Percentiles rank a stretch among this genome's conserved stretches.
Conservation (phyloP, 2,329 filamentous ascomycete genomes). For the Colletotrichum graminicola region DNA sequence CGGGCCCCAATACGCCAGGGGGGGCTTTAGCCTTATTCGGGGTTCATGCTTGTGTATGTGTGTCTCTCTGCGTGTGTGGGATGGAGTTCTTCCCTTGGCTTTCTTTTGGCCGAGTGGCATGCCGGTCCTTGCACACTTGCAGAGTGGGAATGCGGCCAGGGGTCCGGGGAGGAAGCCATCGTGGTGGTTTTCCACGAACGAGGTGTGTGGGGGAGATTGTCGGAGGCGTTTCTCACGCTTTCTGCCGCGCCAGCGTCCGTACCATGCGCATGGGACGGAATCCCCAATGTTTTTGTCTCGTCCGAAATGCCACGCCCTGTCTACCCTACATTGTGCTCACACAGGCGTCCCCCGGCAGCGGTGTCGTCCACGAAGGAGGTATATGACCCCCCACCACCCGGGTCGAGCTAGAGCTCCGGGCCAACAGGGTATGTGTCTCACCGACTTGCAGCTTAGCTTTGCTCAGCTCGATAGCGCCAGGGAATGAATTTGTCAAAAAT, state of each 20-base stretch:
- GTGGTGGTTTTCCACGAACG: slow-evolving; percentile 18
- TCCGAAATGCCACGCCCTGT: background rate
- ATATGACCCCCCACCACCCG: background rate
- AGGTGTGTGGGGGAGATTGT: background rate
- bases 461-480: background rate
- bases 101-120: background rate
- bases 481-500: background rate
- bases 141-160: slow-evolving; percentile 19
- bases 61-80: too few relatives aligned
- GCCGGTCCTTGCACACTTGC: background rate
- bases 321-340: background rate
- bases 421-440: background rate
- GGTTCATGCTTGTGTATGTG: background rate
- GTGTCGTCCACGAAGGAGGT: slow-evolving; percentile 13
- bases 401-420: background rate
- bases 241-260: slow-evolving; percentile 2
- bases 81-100: background rate
- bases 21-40: background rate
- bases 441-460: background rate
- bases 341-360: background rate
- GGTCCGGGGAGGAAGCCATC: slow-evolving; percentile 18
- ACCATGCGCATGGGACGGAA: background rate
- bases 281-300: background rate
- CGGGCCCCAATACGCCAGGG: too few relatives aligned
- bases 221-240: background rate